Conservation (phyloP, 331 rosid species). For the Erythrophleum ivorense region DNA sequence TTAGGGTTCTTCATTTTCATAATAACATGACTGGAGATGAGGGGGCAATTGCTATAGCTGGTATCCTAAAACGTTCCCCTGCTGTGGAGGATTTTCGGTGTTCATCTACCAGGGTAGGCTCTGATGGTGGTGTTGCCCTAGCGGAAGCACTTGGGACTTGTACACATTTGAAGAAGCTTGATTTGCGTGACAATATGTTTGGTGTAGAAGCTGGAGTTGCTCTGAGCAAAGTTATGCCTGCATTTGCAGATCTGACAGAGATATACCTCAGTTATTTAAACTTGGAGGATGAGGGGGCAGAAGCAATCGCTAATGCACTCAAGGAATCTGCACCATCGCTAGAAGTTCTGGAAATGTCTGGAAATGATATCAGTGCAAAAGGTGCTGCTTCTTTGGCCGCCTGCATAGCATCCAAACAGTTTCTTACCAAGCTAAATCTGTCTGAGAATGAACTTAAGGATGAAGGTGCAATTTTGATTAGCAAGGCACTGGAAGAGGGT, state of each 20-base stretch:
- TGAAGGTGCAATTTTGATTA: slow-evolving; percentile 79
- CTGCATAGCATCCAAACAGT: slow-evolving; percentile 70
- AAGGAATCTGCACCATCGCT: slow-evolving; percentile 78
- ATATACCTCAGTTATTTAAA: slow-evolving; percentile 81
- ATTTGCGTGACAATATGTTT: slow-evolving; percentile 91
- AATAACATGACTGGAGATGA: slow-evolving; percentile 97
- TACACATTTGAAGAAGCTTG: slow-evolving; percentile 75
- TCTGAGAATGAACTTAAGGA: slow-evolving; percentile 86
- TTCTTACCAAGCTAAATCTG: slow-evolving; percentile 65
- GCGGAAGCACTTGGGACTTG: slow-evolving; percentile 81
- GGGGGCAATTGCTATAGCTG: slow-evolving; percentile 79
- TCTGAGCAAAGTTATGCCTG: slow-evolving; percentile 67
- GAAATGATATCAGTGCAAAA: slow-evolving; percentile 78
- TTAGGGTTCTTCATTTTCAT: slow-evolving; percentile 85
- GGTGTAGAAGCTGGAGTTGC: slow-evolving; percentile 86
- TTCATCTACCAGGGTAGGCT: slow-evolving; percentile 88
- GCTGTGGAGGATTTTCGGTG: slow-evolving; percentile 87
- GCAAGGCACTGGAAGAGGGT: slow-evolving; percentile 72
- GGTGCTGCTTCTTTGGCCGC: slow-evolving; percentile 70
- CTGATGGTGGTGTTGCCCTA: slow-evolving; percentile 83
- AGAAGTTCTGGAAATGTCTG: slow-evolving; percentile 80
- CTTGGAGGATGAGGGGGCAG: slow-evolving; percentile 88
- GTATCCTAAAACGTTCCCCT: slow-evolving; percentile 65
- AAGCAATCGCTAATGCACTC: slow-evolving; percentile 68
- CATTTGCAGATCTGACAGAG: slow-evolving; percentile 70